A percentile compares a stretch with the other conserved stretches of the same genome.
phyloP scores from a whole-genome alignment of 768 basidiomycete species.

The Brasilioporus rufonigricans region DNA sequence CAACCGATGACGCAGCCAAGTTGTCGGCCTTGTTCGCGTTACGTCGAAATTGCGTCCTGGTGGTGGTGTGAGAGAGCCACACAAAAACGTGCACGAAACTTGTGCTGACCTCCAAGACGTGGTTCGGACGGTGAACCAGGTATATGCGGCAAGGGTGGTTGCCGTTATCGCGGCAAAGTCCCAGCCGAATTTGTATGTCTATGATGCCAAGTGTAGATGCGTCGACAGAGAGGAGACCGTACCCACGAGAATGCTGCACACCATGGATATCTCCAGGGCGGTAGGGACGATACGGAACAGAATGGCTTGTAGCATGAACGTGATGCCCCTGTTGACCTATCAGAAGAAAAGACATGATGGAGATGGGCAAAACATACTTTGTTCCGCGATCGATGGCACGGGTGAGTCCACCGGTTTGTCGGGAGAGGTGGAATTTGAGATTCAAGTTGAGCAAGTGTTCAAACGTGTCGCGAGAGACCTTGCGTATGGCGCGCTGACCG shows the following conservation, averaged over 20 bases:
- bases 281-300: constrained; percentile 96
- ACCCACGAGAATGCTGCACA: constrained; percentile 92
- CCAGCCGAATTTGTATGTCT: constrained; percentile 98
- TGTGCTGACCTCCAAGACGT: constrained; percentile 85
- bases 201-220: not conserved
- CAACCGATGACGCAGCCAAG: constrained; percentile 88
- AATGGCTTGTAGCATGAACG: constrained; percentile 89
- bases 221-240: not conserved
- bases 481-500: constrained; percentile 90
- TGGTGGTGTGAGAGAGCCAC: not conserved
- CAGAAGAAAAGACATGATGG: not conserved
- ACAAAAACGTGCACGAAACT: not conserved
- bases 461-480: constrained; percentile 94
- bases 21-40: constrained; percentile 97
- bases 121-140: constrained; percentile 96
- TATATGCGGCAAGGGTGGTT: constrained; percentile 82
- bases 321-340: constrained; percentile 70
- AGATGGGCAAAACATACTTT: constrained; percentile 54
- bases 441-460: constrained; percentile 90
- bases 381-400: constrained; percentile 97
- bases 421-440: constrained; percentile 85
- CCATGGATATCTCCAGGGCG: constrained; percentile 92
- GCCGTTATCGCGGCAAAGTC: constrained; percentile 92
- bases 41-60: constrained; percentile 87
- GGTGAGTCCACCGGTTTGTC: constrained; percentile 95